Evolutionary conservation across 2,329 filamentous ascomycete genomes (phyloP).

Genomic region (Davidsoniella virescens): DNA sequence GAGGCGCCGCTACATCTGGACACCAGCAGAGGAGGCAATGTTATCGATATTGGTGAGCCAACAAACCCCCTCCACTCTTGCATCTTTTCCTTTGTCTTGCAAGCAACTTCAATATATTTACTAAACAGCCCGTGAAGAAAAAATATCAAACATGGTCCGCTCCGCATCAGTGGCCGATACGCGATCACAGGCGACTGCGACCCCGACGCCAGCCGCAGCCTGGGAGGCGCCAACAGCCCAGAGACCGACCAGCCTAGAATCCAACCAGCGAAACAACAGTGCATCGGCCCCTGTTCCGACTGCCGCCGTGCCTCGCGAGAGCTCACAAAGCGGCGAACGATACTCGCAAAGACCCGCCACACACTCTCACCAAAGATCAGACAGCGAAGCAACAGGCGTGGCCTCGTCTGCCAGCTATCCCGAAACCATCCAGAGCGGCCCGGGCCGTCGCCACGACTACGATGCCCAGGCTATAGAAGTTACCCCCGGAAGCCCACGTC

Average conservation of each 20-base stretch:
- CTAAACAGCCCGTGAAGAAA: constrained; percentile 43
- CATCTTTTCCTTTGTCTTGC: neutral
- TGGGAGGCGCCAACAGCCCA: constrained; percentile 38
- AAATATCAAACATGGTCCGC: constrained; percentile 83
- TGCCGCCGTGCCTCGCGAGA: constrained; percentile 6
- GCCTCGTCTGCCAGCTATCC: constrained; percentile 67
- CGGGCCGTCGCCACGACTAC: constrained; percentile 71
- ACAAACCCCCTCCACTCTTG: neutral
- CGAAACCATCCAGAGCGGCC: constrained; percentile 54
- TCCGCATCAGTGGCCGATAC: constrained; percentile 56
- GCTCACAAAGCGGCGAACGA: constrained; percentile 28
- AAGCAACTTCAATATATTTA: constrained; percentile 6
- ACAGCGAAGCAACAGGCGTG: constrained; percentile 59
- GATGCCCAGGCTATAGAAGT: constrained; percentile 95
- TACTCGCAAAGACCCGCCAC: constrained; percentile 31
- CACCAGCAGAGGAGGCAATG: constrained; percentile 81
- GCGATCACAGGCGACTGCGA: constrained; percentile 34
- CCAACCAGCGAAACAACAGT: constrained; percentile 21
- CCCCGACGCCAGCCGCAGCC: constrained; percentile 40
- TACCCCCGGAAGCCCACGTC: constrained; percentile 56
- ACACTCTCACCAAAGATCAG: constrained; percentile 49
- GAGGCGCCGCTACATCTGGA: constrained; percentile 83
- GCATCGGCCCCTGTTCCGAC: constrained; percentile 22
- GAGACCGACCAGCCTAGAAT: constrained; percentile 35
- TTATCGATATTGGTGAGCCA: constrained; percentile 69